These are phyloP conservation scores for Carpinus fangiana DNA, from an alignment of 306 rosid genomes.

Conservation along the genomic window DNA sequence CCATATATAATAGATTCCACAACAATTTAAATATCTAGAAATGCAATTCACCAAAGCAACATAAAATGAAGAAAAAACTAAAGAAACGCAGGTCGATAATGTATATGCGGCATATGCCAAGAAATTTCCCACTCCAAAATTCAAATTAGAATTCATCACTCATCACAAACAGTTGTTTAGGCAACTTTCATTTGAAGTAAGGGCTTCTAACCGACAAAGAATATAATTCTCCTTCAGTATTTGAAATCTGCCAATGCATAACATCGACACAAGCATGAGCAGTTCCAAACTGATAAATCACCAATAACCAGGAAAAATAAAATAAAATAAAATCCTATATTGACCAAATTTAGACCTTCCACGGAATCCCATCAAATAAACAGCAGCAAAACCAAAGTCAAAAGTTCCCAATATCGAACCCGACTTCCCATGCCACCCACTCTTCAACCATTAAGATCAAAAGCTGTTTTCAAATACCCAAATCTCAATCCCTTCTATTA, in stretches of 20 bases:
- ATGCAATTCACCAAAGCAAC: conserved; percentile 3
- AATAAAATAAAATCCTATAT: not conserved
- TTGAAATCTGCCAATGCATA: too few species aligned
- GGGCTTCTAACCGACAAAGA: too few species aligned
- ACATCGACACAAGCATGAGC: too few species aligned
- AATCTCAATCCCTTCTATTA: too few species aligned
- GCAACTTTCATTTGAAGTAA: too few species aligned
- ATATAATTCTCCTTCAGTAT: too few species aligned
- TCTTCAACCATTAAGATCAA: not conserved
- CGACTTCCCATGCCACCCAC: not conserved
- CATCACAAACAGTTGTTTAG: too few species aligned
- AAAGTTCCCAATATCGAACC: not conserved
- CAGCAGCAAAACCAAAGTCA: not conserved
- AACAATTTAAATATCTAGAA: not conserved
- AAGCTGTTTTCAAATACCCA: not conserved
- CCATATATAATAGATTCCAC: not conserved
- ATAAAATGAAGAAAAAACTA: not conserved
- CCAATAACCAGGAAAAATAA: not conserved
- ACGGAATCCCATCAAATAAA: not conserved
- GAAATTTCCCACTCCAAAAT: too few species aligned
- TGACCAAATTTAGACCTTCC: not conserved
- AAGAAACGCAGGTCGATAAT: not conserved
- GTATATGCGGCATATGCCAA: too few species aligned
- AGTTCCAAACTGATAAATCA: too few species aligned
- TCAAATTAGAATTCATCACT: too few species aligned